Conservation (phyloP, 2,329 filamentous ascomycete genomes). For the Venturia nashicola region DNA sequence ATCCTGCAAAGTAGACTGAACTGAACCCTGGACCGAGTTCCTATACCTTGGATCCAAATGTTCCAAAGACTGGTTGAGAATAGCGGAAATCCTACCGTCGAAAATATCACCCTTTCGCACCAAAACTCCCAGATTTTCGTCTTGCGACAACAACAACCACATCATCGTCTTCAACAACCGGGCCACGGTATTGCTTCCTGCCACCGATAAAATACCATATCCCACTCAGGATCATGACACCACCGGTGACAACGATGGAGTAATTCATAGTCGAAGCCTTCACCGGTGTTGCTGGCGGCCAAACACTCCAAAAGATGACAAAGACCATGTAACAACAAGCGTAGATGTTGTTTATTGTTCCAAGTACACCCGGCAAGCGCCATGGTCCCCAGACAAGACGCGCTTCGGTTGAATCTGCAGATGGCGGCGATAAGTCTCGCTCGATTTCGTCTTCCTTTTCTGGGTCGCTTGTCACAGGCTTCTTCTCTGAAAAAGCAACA, state of each 20-base stretch:
- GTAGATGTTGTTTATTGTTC: conserved; percentile 42
- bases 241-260: conserved; percentile 25
- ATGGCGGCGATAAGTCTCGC: background rate
- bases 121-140: conserved; percentile 14
- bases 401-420: conserved; percentile 14
- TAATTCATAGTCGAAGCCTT: conserved; percentile 31
- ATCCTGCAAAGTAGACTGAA: no score
- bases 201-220: conserved; percentile 25
- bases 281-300: conserved; percentile 27
- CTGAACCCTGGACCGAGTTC: no score
- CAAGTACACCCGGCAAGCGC: conserved; percentile 37
- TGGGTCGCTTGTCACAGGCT: background rate
- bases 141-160: conserved; percentile 16
- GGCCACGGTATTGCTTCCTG: conserved; percentile 25
- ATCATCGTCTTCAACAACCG: conserved; percentile 24
- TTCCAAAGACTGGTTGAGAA: no score
- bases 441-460: background rate
- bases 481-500: background rate
- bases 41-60: no score
- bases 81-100: background rate
- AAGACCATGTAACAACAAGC: conserved; percentile 42
- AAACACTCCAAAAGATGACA: conserved; percentile 45
- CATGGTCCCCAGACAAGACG: conserved; percentile 43
- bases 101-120: background rate
- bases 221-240: conserved; percentile 23